Conservation (phyloP, 345 rosid species). For the Brassica carinata region DNA sequence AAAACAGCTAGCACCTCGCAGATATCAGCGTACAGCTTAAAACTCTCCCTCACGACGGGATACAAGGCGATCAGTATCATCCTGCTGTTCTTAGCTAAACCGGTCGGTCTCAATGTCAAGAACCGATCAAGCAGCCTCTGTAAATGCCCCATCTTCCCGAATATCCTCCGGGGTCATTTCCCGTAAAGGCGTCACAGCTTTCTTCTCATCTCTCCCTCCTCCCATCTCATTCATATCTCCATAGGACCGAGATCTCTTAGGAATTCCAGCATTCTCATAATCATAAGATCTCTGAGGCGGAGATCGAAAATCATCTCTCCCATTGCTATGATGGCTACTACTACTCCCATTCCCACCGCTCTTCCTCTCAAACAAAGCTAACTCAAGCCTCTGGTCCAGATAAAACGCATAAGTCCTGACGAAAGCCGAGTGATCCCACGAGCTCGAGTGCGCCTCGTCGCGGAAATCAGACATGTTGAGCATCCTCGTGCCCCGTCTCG, state of each 20-base stretch:
- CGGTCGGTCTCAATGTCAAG: constrained; percentile 74
- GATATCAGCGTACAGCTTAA: constrained; percentile 71
- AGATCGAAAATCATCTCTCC: constrained; percentile 59
- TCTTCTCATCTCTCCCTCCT: constrained; percentile 43
- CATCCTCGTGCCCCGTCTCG: constrained; percentile 73
- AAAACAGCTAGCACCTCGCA: constrained; percentile 81
- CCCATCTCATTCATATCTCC: constrained; percentile 72
- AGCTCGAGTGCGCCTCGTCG: constrained; percentile 93
- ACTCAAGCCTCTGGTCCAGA: constrained; percentile 77
- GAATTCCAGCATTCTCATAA: constrained; percentile 44
- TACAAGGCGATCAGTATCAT: constrained; percentile 73
- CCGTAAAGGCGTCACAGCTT: constrained; percentile 58
- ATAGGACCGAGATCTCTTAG: constrained; percentile 60
- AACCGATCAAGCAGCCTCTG: constrained; percentile 72
- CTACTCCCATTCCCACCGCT: constrained; percentile 40
- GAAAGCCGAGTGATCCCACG: constrained; percentile 92
- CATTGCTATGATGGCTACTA: constrained; percentile 42
- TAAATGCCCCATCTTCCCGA: constrained; percentile 65
- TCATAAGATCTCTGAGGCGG: constrained; percentile 67
- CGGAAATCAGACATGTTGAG: constrained; percentile 84
- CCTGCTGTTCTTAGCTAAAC: constrained; percentile 75
- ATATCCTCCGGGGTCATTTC: constrained; percentile 81
- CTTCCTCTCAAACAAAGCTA: constrained; percentile 64
- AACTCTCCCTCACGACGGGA: constrained; percentile 86
- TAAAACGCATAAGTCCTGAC: constrained; percentile 77